A percentile compares a stretch with the other conserved stretches of the same genome.
Conservation (phyloP, 176 grass and related monocot species). For the Lolium perenne region DNA sequence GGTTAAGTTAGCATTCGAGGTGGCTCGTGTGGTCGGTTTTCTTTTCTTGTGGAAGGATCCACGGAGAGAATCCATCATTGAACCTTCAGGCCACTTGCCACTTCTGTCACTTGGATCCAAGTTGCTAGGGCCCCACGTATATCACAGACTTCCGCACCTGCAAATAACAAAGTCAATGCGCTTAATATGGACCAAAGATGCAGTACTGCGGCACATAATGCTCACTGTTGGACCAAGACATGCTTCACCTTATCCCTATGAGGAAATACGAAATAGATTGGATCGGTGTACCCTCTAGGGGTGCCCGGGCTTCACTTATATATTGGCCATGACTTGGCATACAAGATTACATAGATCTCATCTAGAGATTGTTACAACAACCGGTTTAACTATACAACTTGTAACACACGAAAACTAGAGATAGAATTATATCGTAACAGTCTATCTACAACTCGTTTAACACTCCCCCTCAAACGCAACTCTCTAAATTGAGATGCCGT, state of each 20-base stretch:
- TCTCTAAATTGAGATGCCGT: too few relatives aligned
- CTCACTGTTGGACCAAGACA: slow-evolving; percentile 20
- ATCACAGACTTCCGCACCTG: slow-evolving; percentile 95
- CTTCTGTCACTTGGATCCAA: slow-evolving; percentile 74
- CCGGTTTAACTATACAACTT: too few relatives aligned
- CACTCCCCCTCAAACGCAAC: too few relatives aligned
- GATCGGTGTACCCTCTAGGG: too few relatives aligned
- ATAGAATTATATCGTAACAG: too few relatives aligned
- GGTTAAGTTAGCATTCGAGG: slow-evolving; percentile 14
- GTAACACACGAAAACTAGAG: too few relatives aligned
- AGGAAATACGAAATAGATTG: too few relatives aligned
- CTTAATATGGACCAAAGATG: neutral
- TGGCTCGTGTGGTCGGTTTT: slow-evolving; percentile 41
- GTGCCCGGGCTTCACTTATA: too few relatives aligned
- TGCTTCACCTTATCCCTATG: slow-evolving; percentile 88
- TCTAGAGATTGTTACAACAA: too few relatives aligned
- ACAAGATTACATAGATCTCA: too few relatives aligned
- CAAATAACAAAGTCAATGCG: slow-evolving; percentile 19
- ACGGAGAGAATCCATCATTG: slow-evolving; percentile 67
- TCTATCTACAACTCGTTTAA: too few relatives aligned
- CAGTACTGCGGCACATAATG: neutral
- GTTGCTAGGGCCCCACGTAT: slow-evolving; percentile 89
- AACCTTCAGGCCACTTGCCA: slow-evolving; percentile 60
- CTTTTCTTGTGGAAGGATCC: slow-evolving; percentile 68
- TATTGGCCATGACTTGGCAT: too few relatives aligned